Evolutionary conservation across 768 basidiomycete species (phyloP), one percentile per base, ranked within the genome.

Genomic region (Lentinula detonsa): DNA sequence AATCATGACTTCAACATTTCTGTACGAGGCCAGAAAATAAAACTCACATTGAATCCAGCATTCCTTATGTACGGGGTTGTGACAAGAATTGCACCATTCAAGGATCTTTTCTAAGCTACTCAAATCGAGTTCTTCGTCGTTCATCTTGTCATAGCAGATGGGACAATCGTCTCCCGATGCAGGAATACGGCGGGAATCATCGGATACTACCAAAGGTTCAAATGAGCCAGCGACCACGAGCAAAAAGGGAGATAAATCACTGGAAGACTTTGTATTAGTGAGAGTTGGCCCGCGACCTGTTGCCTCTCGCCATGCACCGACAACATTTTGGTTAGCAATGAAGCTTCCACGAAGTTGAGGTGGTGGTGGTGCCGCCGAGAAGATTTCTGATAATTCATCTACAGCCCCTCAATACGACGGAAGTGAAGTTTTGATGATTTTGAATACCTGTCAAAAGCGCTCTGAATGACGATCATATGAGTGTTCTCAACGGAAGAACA

Each of bases 141-240:
- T 60, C 59, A 60, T 60, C 37, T 50, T 51, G 39, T 60, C 59
- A n/a, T 60, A 60, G 34, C 50, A 60, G 28, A 60, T 51, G 31
- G 50, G 59, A 51, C 59, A 60, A 42, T 52, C 59, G 23, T 51
- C 59, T 21, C 52, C 59, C 2, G 59, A 42, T 21, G 18, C 35
- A 16, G 59, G 59, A 8, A 60, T 40, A 31, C 37, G 59, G 18
- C 59, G 49, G 13, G 59, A 35, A 43, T 60, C 59, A 15, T 52
- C 48, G 13, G 46, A 18, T 16, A 7, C 13, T 46, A 18, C 13
- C 4, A 16, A 15, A 9, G 31, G n/a, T 5, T 4, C 7, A 23
- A 6, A 57, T 43, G 21, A 43, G 43, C 31, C 4, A 40, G 43
- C 10, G 8, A 37, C 5, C 7, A 40, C 4, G 13, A 18, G 37